These are phyloP conservation scores for Draba incana DNA, from an alignment of 345 rosid genomes.

Conservation along the genomic window DNA sequence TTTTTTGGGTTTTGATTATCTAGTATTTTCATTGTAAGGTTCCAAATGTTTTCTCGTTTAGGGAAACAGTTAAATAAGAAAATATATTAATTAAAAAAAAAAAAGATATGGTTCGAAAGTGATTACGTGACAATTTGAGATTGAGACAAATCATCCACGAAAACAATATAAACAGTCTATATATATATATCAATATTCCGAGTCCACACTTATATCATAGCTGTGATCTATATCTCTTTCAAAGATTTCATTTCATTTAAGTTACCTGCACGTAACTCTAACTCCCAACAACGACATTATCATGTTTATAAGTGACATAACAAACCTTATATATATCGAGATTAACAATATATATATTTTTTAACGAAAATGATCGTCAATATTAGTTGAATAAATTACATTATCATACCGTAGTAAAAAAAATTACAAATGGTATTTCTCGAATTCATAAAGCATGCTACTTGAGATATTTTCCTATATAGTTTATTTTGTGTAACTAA, in stretches of 20 bases:
- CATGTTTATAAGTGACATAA: neutral
- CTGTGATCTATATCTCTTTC: conserved; percentile 36
- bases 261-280: conserved; percentile 41
- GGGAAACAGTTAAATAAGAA: too few relatives aligned
- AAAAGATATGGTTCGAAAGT: neutral
- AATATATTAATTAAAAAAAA: too few relatives aligned
- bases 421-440: too few relatives aligned
- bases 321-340: too few relatives aligned
- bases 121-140: conserved; percentile 21
- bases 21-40: too few relatives aligned
- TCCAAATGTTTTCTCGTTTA: too few relatives aligned
- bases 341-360: too few relatives aligned
- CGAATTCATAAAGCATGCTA: too few relatives aligned
- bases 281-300: conserved; percentile 29
- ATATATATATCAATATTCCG: conserved; percentile 9
- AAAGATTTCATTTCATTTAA: conserved; percentile 14
- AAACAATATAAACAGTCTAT: neutral
- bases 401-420: too few relatives aligned
- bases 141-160: conserved; percentile 35
- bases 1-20: too few relatives aligned
- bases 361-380: too few relatives aligned
- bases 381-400: too few relatives aligned
- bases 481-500: neutral
- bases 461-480: neutral
- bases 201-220: conserved; percentile 23